Percentiles rank a stretch among this genome's conserved stretches.
phyloP scores from a whole-genome alignment of 768 basidiomycete species.

The Cyclocybe aegerita region DNA sequence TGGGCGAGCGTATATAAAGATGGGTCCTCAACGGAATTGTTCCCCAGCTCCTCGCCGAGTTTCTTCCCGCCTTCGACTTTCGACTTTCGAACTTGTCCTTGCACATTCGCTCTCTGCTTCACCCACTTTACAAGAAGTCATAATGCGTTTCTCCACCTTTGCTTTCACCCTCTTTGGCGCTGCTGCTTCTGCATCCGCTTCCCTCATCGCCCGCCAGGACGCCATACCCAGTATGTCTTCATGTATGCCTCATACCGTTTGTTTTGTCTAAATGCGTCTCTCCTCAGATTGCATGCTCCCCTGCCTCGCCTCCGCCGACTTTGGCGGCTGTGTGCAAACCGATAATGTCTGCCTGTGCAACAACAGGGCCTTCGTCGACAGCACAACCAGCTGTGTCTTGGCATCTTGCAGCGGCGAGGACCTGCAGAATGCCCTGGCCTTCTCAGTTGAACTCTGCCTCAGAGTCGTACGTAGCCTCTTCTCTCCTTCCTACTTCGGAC shows the following conservation, averaged over 20 bases:
- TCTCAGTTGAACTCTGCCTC: conserved; percentile 42
- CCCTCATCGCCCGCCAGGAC: conserved; percentile 33
- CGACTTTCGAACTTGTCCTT: conserved; percentile 14
- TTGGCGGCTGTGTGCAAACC: conserved; percentile 42
- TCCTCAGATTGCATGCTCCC: conserved; percentile 46
- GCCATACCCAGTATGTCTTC: conserved; percentile 31
- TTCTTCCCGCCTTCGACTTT: conserved; percentile 20
- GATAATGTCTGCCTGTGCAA: conserved; percentile 64
- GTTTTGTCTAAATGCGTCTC: background rate
- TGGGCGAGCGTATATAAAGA: conserved; percentile 12
- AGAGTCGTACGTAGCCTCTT: conserved; percentile 44
- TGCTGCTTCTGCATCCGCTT: conserved; percentile 39
- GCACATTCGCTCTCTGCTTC: conserved; percentile 20
- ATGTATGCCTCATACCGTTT: background rate
- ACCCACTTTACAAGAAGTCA: conserved; percentile 21
- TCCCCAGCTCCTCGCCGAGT: conserved; percentile 23
- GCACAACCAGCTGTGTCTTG: conserved; percentile 49
- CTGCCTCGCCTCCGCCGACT: conserved; percentile 47
- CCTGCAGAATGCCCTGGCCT: conserved; percentile 38
- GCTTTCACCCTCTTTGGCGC: conserved; percentile 37
- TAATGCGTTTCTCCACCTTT: conserved; percentile 55
- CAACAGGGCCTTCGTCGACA: conserved; percentile 40
- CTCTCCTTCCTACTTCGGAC: background rate
- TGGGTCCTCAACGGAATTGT: conserved; percentile 1
- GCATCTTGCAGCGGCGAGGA: conserved; percentile 46